Evolutionary conservation across 2,329 filamentous ascomycete species (phyloP), one percentile per base, ranked within the genome.

Genomic region (Shiraia sp.): DNA sequence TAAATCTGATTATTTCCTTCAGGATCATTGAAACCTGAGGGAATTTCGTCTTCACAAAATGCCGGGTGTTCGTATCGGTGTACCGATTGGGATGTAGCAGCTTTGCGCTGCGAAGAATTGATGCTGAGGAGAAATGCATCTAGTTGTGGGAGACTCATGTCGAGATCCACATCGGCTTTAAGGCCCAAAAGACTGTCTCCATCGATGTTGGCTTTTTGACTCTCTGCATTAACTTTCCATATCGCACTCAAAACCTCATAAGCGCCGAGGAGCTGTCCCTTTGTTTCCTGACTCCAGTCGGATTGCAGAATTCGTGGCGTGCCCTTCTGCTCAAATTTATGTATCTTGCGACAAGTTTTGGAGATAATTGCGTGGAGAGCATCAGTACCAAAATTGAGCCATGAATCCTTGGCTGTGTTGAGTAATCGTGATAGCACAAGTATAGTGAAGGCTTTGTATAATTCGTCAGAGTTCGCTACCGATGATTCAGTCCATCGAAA

Each of bases 401-500:
- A 37, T 35, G 7, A 37, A 48, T 40, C 24, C 37, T 13, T 4
- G n/a, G n/a, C n/a, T n/a, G n/a, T n/a, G n/a, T 36, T 25, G 4
- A 56, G 50, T 8, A 50, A 6, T 78, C 80, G 62, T 77, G 65
- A 42, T 57, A 79, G 68, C 49, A 79, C 63, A 14, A 71, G 75
- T 0, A 74, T 32, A 73, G 82, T 79, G 48, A 78, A 77, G 0
- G 54, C 44, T 42, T 83, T 83, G 63, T 81, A 83, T 42, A 39
- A 7, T 6, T 31, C 27, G 3, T 45, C 17, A 1, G 15, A n/a
- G 14, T 32, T 13, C 1, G 22, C 31, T 1, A 2, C 17, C 1
- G 32, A 25, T 4, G 15, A 14, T 60, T 32, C 2, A 51, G 44
- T 66, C 70, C 57, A 52, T 6, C 34, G 10, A 29, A 64, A 57